phyloP scores from a whole-genome alignment of 345 rosid genomes.

The Turritis glabra region DNA sequence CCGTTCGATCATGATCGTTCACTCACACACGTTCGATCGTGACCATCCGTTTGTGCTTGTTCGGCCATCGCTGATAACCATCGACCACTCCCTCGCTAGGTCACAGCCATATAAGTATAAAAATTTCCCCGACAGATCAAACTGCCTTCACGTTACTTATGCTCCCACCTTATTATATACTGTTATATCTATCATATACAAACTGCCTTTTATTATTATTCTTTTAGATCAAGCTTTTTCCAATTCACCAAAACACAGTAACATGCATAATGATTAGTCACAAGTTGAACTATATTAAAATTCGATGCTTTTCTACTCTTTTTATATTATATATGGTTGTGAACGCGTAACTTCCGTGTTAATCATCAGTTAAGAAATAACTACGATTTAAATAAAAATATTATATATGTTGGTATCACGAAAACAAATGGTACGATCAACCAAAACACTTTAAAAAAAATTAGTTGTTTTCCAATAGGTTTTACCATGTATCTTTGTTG shows the following conservation, averaged over 20 bases:
- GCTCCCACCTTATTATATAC: conserved; percentile 37
- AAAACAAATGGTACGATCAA: background rate
- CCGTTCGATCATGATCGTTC: no score
- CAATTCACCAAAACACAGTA: conserved; percentile 30
- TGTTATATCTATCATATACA: conserved; percentile 9
- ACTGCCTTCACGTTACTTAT: conserved; percentile 43
- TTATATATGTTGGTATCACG: background rate
- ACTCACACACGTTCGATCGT: no score
- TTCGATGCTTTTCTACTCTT: conserved; percentile 9
- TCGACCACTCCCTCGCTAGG: no score
- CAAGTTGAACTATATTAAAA: conserved; percentile 38
- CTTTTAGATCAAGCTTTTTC: conserved; percentile 31
- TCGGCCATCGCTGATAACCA: no score
- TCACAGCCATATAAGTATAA: conserved; percentile 22
- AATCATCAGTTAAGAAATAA: background rate
- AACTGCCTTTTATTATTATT: conserved; percentile 26
- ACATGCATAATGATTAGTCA: conserved; percentile 42
- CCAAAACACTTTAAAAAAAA: background rate
- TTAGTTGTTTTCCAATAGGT: background rate
- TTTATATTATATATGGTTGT: background rate
- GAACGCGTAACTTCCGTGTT: conserved; percentile 26
- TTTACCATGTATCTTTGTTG: conserved; percentile 18
- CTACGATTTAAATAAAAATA: background rate
- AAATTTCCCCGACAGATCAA: conserved; percentile 33
- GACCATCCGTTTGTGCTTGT: no score